phyloP scores from a whole-genome alignment of 2,329 filamentous ascomycete species.

The Pseudocercospora fijiensis region DNA sequence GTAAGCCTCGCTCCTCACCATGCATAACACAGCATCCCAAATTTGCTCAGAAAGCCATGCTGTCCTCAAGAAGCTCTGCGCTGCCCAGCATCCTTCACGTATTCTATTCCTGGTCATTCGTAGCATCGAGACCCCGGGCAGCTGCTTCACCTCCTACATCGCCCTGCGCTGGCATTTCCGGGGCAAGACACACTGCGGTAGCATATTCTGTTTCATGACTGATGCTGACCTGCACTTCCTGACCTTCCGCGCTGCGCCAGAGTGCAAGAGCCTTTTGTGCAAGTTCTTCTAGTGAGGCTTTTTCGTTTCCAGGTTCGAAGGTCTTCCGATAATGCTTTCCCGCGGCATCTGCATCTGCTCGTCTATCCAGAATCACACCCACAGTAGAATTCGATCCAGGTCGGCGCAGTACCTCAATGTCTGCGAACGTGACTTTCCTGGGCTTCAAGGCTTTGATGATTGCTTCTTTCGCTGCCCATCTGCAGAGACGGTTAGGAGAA shows the following conservation, averaged over 20 bases:
- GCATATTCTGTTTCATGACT: conserved; percentile 87
- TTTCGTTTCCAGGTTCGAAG: not conserved
- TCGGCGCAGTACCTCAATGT: conserved; percentile 42
- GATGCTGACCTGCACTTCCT: conserved; percentile 71
- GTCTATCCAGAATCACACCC: conserved; percentile 43
- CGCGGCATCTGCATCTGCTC: not conserved
- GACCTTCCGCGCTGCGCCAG: conserved; percentile 24
- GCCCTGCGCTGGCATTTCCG: conserved; percentile 25
- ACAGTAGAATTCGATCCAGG: conserved; percentile 58
- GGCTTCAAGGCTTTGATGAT: conserved; percentile 45
- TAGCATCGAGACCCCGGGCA: not conserved
- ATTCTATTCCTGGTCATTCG: not conserved
- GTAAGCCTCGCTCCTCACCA: not conserved
- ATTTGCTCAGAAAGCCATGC: not conserved
- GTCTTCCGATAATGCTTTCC: not conserved
- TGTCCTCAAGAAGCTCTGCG: not conserved
- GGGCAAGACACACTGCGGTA: conserved; percentile 65
- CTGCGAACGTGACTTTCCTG: conserved; percentile 36
- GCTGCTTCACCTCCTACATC: conserved; percentile 2
- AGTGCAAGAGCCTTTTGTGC: not conserved
- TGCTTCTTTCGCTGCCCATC: conserved; percentile 55
- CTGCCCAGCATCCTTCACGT: not conserved
- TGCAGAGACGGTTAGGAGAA: not conserved
- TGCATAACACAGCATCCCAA: not conserved
- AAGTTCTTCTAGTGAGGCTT: not conserved